Evolutionary conservation across 345 rosid genomes (phyloP), one percentile per base, ranked within the genome.

Genomic region (Sapria himalayana): DNA sequence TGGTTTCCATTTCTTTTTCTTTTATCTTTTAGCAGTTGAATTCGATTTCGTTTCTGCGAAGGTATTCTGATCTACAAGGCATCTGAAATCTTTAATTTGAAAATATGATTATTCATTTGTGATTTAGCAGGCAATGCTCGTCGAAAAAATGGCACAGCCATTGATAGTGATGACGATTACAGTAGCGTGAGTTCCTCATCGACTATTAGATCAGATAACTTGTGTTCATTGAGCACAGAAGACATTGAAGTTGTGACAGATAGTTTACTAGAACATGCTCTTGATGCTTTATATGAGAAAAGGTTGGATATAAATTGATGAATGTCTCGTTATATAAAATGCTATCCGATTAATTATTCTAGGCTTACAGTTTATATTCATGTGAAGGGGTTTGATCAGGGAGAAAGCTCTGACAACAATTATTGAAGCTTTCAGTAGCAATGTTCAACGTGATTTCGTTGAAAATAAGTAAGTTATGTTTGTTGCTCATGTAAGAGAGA

Each of bases 271-370:
- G 94, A 78, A 41, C 69, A 74, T 60, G 78, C 94, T 50, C 63
- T 89, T 2, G 98, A 89, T 65, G 82, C 76, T 52, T 56, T 81
- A 29, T 81, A 51, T 25, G 94, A 76, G 65, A 82, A 76, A 55
- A 70, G 94, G 97, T 73, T 11, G 25, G 40, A 15, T 19, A 21
- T n/a, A n/a, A n/a, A n/a, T n/a, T n/a, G n/a, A n/a, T n/a, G n/a
- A n/a, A n/a, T n/a, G n/a, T n/a, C n/a, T n/a, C n/a, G n/a, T n/a
- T n/a, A n/a, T n/a, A n/a, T n/a, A n/a, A n/a, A n/a, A n/a, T n/a
- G n/a, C n/a, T n/a, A n/a, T n/a, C n/a, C n/a, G n/a, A n/a, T n/a
- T n/a, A n/a, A n/a, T n/a, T n/a, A n/a, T n/a, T n/a, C n/a, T n/a
- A n/a, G n/a, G n/a, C n/a, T n/a, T n/a, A n/a, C n/a, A n/a, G n/a